These are phyloP conservation scores for Thermothelomyces thermophilus DNA, from an alignment of 2,329 filamentous ascomycete species.

Conservation along the genomic window DNA sequence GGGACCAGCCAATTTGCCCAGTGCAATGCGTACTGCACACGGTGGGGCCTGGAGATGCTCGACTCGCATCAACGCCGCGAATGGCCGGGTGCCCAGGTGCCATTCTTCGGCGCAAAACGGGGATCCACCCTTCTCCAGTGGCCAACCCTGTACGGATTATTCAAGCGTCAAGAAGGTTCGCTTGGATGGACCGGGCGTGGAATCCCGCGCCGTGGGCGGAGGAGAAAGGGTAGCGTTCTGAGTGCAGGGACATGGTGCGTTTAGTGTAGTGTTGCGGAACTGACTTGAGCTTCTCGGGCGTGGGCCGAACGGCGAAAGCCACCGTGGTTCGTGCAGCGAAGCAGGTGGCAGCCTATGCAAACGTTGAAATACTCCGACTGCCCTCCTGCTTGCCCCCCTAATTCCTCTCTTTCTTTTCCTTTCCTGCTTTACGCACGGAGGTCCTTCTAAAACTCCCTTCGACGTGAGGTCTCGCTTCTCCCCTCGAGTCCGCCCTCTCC, in stretches of 20 bases:
- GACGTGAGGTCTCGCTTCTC: constrained; percentile 40
- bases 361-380: constrained; percentile 26
- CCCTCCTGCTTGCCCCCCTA: constrained; percentile 17
- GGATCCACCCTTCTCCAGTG: constrained; percentile 11
- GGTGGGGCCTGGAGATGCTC: constrained; percentile 12
- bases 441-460: constrained; percentile 38
- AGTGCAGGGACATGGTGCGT: constrained; percentile 15
- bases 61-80: constrained; percentile 10
- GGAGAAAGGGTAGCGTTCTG: constrained; percentile 14
- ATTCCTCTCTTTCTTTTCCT: constrained; percentile 26
- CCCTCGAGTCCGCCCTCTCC: constrained; percentile 21
- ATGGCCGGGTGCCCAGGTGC: constrained; percentile 7
- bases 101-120: constrained; percentile 1
- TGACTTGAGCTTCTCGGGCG: constrained; percentile 19
- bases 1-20: not conserved
- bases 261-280: constrained; percentile 11
- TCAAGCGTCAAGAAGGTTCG: constrained; percentile 13
- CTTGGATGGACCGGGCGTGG: constrained; percentile 12
- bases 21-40: constrained; percentile 5
- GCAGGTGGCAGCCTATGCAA: constrained; percentile 2
- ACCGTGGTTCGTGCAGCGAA: not conserved
- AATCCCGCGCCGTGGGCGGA: constrained; percentile 18
- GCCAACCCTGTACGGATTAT: constrained; percentile 7
- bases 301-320: not conserved
- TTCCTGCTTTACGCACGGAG: constrained; percentile 44